A percentile compares a stretch with the other conserved stretches of the same genome.
Evolutionary conservation across 371 early-diverging fungal genomes (phyloP).

Genomic region (Mortierella sp.): DNA sequence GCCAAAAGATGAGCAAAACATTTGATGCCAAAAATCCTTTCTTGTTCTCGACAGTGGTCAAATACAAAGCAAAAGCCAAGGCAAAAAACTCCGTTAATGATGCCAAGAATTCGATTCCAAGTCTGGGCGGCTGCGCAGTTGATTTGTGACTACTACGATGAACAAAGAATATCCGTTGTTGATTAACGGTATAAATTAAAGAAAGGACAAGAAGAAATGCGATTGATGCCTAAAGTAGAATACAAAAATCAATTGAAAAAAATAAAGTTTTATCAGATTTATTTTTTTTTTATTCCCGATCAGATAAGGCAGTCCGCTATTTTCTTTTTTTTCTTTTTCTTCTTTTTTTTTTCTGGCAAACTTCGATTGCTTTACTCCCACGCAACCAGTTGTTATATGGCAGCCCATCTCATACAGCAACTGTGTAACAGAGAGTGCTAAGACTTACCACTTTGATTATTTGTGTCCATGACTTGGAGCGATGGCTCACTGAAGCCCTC

Average conservation of each 20-base stretch:
- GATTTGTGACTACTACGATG: background rate
- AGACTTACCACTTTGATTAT: background rate
- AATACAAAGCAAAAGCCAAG: constrained; percentile 50
- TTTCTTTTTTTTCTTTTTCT: background rate
- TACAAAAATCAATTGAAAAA: background rate
- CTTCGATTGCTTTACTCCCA: background rate
- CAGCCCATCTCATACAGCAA: no score
- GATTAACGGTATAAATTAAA: background rate
- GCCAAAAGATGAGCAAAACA: constrained; percentile 83
- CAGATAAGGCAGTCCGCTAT: background rate
- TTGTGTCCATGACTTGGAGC: background rate
- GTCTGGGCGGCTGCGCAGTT: no score
- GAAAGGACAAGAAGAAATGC: background rate
- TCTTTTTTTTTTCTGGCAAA: background rate
- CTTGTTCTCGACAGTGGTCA: constrained; percentile 73
- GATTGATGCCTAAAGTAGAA: constrained; percentile 4
- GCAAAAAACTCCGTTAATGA: background rate
- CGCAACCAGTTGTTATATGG: no score
- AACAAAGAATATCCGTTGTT: background rate
- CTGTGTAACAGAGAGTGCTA: no score
- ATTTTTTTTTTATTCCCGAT: background rate
- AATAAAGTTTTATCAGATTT: constrained; percentile 7
- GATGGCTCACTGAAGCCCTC: background rate
- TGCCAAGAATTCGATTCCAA: background rate
- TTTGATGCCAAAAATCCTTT: constrained; percentile 80